A percentile compares a stretch with the other conserved stretches of the same genome.
Conservation (phyloP, 2,329 filamentous ascomycete genomes). For the Calonectria multiphialidica region DNA sequence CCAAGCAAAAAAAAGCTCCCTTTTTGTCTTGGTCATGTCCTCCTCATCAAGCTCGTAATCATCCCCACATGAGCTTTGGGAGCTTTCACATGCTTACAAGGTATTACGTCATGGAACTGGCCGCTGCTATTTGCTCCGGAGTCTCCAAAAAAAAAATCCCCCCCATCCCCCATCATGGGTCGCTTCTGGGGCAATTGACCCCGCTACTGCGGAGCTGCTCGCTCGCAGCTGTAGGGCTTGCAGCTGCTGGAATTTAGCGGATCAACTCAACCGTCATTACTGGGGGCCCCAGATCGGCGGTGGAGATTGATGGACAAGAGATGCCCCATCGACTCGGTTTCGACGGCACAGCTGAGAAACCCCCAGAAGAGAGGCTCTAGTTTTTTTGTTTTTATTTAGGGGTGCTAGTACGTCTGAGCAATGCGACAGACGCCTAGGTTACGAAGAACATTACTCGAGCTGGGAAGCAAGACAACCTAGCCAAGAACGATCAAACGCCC, state of each 20-base stretch:
- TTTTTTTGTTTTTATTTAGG: neutral
- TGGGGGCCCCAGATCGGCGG: neutral
- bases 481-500: too few species aligned
- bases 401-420: neutral
- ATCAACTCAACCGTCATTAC: neutral
- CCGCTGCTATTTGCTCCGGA: neutral
- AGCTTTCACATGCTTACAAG: conserved; percentile 27
- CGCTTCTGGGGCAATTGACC: neutral
- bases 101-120: conserved; percentile 22
- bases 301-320: neutral
- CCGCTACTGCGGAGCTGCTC: conserved; percentile 2
- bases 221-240: conserved; percentile 7
- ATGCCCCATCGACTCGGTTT: neutral
- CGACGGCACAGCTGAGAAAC: neutral
- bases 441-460: neutral
- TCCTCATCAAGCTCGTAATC: conserved; percentile 11
- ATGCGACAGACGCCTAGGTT: neutral
- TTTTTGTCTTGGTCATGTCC: conserved; percentile 12
- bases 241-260: conserved; percentile 13
- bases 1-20: neutral
- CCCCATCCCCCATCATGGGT: neutral
- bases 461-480: neutral
- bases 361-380: neutral
- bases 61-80: conserved; percentile 15
- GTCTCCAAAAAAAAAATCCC: conserved; percentile 7